phyloP scores from a whole-genome alignment of 1,284 basidiomycete genomes.

The Agroathelia rolfsii region DNA sequence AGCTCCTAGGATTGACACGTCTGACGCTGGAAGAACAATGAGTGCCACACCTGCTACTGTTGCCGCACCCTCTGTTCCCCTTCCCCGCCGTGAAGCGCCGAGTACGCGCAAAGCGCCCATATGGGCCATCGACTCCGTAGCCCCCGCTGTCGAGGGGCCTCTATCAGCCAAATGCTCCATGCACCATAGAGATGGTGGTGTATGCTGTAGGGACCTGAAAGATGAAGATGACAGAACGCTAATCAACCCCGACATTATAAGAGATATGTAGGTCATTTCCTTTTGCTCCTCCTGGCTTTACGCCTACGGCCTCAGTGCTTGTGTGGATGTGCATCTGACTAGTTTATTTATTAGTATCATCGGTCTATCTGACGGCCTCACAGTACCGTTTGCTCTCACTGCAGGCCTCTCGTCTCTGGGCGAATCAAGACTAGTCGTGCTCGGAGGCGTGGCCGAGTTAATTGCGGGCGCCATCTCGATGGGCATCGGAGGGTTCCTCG shows the following conservation, averaged over 20 bases:
- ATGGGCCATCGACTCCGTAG: slow-evolving; percentile 46
- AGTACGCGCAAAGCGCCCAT: slow-evolving; percentile 35
- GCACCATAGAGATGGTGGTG: slow-evolving; percentile 41
- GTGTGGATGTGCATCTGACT: slow-evolving; percentile 10
- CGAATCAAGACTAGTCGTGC: slow-evolving; percentile 78
- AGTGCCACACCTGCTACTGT: no score
- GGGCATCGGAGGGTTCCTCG: slow-evolving; percentile 96
- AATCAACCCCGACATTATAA: slow-evolving; percentile 76
- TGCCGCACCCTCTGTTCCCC: background rate
- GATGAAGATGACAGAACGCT: slow-evolving; percentile 68
- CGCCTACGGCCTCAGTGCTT: background rate
- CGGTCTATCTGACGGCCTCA: slow-evolving; percentile 92
- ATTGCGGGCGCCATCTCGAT: slow-evolving; percentile 94
- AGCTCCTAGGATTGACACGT: no score
- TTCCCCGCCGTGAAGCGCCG: background rate
- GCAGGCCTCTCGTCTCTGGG: slow-evolving; percentile 91
- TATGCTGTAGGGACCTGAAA: slow-evolving; percentile 80
- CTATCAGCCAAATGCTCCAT: slow-evolving; percentile 51
- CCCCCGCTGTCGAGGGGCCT: slow-evolving; percentile 29
- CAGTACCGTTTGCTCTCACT: slow-evolving; percentile 86
- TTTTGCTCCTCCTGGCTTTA: slow-evolving; percentile 3
- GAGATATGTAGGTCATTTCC: slow-evolving; percentile 59
- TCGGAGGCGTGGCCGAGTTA: slow-evolving; percentile 87
- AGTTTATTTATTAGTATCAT: slow-evolving; percentile 55
- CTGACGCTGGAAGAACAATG: no score